phyloP scores from a whole-genome alignment of 441 rosid species.

The Melastoma candidum region DNA sequence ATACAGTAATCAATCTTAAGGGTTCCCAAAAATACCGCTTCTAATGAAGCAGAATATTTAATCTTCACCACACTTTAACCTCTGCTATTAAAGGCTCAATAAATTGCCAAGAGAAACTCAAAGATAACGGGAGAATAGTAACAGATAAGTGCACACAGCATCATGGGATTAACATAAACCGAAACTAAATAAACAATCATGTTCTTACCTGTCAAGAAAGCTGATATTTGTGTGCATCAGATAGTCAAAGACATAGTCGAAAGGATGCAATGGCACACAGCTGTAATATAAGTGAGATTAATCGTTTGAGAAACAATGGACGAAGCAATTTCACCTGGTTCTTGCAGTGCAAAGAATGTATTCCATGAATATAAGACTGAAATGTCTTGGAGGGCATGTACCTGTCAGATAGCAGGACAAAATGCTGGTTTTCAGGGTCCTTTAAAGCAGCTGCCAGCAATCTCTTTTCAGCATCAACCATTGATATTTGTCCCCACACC shows the following conservation, averaged over 20 bases:
- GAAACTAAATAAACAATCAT: neutral
- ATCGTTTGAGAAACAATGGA: no score
- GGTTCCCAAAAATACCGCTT: no score
- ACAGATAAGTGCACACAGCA: no score
- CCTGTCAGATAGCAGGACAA: constrained; percentile 69
- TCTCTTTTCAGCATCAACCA: constrained; percentile 97
- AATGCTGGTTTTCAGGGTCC: constrained; percentile 91
- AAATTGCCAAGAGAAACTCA: no score
- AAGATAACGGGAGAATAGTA: no score
- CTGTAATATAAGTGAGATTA: constrained; percentile 26
- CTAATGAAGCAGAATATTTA: no score
- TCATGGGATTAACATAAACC: neutral
- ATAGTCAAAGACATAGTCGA: constrained; percentile 77
- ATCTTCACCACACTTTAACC: no score
- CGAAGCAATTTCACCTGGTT: no score
- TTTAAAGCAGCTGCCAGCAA: constrained; percentile 75
- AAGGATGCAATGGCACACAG: constrained; percentile 78
- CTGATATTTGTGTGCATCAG: constrained; percentile 72
- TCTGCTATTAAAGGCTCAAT: no score
- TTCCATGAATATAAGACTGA: neutral
- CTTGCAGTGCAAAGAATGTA: no score
- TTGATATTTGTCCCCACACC: constrained; percentile 71
- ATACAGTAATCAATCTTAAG: no score
- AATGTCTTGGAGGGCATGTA: neutral
- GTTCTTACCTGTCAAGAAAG: constrained; percentile 72